Evolutionary conservation across 139 green algal genomes (phyloP), one percentile per base, ranked within the genome.

Genomic region (Chlorella sp.): DNA sequence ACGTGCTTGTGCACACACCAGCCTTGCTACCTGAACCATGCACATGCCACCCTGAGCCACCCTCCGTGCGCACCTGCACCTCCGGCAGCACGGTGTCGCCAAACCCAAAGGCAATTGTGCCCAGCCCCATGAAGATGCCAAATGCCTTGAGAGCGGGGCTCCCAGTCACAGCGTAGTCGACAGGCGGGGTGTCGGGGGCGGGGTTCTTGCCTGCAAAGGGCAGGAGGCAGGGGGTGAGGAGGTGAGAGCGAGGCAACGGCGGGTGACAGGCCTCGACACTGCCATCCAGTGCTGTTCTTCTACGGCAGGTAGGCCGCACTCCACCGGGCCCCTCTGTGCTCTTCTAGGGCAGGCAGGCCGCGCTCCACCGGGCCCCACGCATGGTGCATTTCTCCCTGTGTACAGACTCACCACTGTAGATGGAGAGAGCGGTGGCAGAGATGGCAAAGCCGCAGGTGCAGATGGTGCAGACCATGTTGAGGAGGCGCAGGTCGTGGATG

Each of bases 31-130:
- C n/a, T n/a, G n/a, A n/a, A n/a, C n/a, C n/a, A n/a, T n/a, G n/a
- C n/a, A n/a, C n/a, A n/a, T n/a, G n/a, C n/a, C n/a, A n/a, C n/a
- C n/a, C n/a, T n/a, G n/a, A n/a, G n/a, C n/a, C n/a, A n/a, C n/a
- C n/a, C 48, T 9, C 48, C 48, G 9, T 3, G 3, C 42, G 18
- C 80, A 85, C 83, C 83, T 88, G 82, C 14, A 94, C 80, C 68
- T 94, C 92, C 3, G 92, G 92, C 64, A 94, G 84, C 2, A 94
- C 84, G 34, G 92, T 94, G 85, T 94, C 92, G 14, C 92, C 92
- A 75, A 94, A 94, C 5, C 53, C 89, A 53, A 94, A 94, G 22
- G 92, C 92, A 68, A 94, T 90, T 32, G 88, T 91, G 32, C 91
- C 91, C 34, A 94, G 90, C 0, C 87, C 92, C 30, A 86, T 77